phyloP scores from a whole-genome alignment of 2,329 filamentous ascomycete species.

The Reticulascus tulasneorum region DNA sequence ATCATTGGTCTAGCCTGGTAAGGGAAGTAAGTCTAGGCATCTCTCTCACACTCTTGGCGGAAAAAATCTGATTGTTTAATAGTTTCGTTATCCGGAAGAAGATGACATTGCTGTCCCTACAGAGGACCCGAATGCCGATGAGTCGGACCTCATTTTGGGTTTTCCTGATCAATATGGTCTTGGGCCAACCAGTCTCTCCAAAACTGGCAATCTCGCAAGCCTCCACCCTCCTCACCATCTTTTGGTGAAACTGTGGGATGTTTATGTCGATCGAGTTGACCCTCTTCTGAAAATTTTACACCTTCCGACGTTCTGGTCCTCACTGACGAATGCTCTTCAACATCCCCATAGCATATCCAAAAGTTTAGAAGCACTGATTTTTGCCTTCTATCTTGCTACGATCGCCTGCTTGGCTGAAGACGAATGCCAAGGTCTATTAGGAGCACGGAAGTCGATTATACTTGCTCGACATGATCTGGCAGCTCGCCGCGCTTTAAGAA shows the following conservation, averaged over 20 bases:
- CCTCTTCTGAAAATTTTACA: slow-evolving; percentile 27
- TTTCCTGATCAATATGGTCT: too few relatives aligned
- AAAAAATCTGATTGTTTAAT: too few relatives aligned
- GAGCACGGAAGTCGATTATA: slow-evolving; percentile 9
- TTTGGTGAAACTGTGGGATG: slow-evolving; percentile 30
- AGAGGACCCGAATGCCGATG: too few relatives aligned
- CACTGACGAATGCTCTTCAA: slow-evolving; percentile 25
- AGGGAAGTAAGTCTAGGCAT: too few relatives aligned
- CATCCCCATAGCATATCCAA: slow-evolving; percentile 13
- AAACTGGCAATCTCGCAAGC: too few relatives aligned
- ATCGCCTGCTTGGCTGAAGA: slow-evolving; percentile 17
- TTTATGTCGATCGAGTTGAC: slow-evolving; percentile 26
- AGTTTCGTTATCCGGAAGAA: too few relatives aligned
- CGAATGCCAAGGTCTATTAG: slow-evolving; percentile 14
- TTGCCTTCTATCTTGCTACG: slow-evolving; percentile 23
- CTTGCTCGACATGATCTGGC: slow-evolving; percentile 20
- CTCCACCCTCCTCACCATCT: too few relatives aligned
- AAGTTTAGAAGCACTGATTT: slow-evolving; percentile 19
- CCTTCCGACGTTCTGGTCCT: slow-evolving; percentile 25
- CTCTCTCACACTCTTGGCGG: too few relatives aligned
- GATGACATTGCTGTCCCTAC: too few relatives aligned
- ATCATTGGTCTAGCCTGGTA: too few relatives aligned
- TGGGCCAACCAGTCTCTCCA: too few relatives aligned
- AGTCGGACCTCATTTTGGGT: too few relatives aligned
- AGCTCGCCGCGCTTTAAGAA: slow-evolving; percentile 18